phyloP scores from a whole-genome alignment of 495 filamentous ascomycete genomes.

The Penicillium silybi region DNA sequence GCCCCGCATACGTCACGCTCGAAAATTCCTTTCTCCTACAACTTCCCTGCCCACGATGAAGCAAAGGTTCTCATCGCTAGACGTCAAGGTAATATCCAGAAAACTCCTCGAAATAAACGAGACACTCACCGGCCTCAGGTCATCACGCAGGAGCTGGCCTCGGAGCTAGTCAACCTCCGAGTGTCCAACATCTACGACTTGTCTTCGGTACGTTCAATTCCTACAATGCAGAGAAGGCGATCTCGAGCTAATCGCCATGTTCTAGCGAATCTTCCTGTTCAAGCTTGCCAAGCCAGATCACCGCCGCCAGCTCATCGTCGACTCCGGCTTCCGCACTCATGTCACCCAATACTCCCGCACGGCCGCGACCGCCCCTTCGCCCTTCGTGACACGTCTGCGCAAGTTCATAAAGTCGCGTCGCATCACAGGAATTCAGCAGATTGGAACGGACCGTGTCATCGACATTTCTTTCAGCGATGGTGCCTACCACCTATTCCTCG shows the following conservation, averaged over 20 bases:
- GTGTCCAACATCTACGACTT: conserved; percentile 95
- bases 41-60: conserved; percentile 65
- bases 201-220: conserved; percentile 56
- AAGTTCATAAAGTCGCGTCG: conserved; percentile 85
- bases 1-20: conserved; percentile 51
- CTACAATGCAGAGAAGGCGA: not conserved
- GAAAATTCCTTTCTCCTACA: conserved; percentile 30
- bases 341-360: conserved; percentile 83
- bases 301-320: conserved; percentile 83
- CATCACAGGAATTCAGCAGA: conserved; percentile 73
- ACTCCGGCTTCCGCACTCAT: conserved; percentile 95
- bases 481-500: conserved; percentile 77
- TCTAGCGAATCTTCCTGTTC: conserved; percentile 86
- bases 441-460: conserved; percentile 91
- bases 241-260: not conserved
- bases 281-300: conserved; percentile 83
- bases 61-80: conserved; percentile 91
- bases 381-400: conserved; percentile 77
- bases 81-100: conserved; percentile 63
- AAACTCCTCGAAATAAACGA: not conserved
- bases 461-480: conserved; percentile 92
- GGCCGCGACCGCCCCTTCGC: conserved; percentile 75
- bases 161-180: conserved; percentile 68
- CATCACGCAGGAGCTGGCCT: conserved; percentile 86
- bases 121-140: conserved; percentile 50